A percentile compares a stretch with the other conserved stretches of the same genome.
These are phyloP conservation scores for Pseudonitzschia delicatissima DNA, from an alignment of 108 stramenopile genomes.

Conservation along the genomic window DNA sequence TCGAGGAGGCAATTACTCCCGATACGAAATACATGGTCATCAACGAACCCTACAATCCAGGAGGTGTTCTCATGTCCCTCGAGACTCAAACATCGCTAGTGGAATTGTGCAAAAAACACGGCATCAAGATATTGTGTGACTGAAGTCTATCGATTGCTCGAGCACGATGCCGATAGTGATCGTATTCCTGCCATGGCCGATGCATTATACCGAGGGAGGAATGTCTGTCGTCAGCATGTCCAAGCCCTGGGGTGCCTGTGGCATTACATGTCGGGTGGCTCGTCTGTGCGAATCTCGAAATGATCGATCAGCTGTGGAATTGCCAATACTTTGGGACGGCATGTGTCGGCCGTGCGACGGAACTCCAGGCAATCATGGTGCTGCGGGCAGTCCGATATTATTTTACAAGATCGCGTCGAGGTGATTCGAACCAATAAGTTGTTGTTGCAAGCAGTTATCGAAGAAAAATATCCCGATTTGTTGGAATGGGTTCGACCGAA, in stretches of 20 bases:
- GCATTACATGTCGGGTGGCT: conserved; percentile 77
- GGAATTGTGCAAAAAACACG: conserved; percentile 40
- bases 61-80: conserved; percentile 56
- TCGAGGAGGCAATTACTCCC: conserved; percentile 47
- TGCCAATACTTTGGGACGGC: conserved; percentile 78
- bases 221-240: conserved; percentile 62
- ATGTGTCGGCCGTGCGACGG: conserved; percentile 60
- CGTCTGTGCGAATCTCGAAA: conserved; percentile 42
- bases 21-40: conserved; percentile 62
- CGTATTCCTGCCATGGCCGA: conserved; percentile 67
- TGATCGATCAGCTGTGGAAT: conserved; percentile 49
- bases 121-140: conserved; percentile 57
- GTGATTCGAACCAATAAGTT: conserved; percentile 62
- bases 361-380: conserved; percentile 74
- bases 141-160: conserved; percentile 78
- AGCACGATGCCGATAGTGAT: conserved; percentile 44
- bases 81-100: conserved; percentile 47
- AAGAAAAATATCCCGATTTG: conserved; percentile 41
- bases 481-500: conserved; percentile 59
- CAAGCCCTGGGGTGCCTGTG: conserved; percentile 84
- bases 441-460: conserved; percentile 48
- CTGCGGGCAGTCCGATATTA: conserved; percentile 44
- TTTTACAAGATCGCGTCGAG: conserved; percentile 38
- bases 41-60: conserved; percentile 84
- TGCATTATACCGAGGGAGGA: conserved; percentile 47